Conservation (phyloP, 108 stramenopile genomes). For the Skeletonema menzelii region DNA sequence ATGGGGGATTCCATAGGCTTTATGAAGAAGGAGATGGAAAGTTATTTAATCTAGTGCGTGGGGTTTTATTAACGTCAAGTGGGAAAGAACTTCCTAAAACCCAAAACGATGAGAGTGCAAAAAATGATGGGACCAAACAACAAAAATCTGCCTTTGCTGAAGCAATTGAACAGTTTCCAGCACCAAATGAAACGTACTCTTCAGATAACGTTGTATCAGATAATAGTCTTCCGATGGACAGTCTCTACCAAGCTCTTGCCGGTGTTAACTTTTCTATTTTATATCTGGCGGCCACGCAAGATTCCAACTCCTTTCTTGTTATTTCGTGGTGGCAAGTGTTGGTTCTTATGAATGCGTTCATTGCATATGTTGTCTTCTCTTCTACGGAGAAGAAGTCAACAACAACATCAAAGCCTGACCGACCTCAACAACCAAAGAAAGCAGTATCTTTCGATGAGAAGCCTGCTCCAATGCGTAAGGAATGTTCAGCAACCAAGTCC, state of each 20-base stretch:
- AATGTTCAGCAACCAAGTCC: background rate
- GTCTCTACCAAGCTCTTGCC: slow-evolving; percentile 22
- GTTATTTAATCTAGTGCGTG: slow-evolving; percentile 12
- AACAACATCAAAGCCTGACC: background rate
- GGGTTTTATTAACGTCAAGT: background rate
- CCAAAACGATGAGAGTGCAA: background rate
- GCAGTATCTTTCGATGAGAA: background rate
- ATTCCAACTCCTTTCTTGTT: slow-evolving; percentile 16
- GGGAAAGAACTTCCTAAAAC: background rate
- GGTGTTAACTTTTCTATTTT: slow-evolving; percentile 21
- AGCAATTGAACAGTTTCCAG: background rate
- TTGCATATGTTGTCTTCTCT: slow-evolving; percentile 19
- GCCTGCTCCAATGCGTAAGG: background rate
- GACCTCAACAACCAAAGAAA: background rate
- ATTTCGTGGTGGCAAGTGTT: slow-evolving; percentile 11
- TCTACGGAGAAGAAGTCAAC: background rate
- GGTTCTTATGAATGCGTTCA: slow-evolving; percentile 17
- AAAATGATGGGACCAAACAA: too few species aligned
- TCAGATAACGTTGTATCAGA: background rate
- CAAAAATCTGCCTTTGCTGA: background rate
- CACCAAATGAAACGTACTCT: background rate
- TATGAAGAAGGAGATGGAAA: slow-evolving; percentile 33
- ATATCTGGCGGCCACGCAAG: slow-evolving; percentile 13
- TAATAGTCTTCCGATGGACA: slow-evolving; percentile 6
- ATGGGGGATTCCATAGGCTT: slow-evolving; percentile 39